These are phyloP conservation scores for Bauhinia variegata DNA, from an alignment of 306 rosid genomes.

Conservation along the genomic window DNA sequence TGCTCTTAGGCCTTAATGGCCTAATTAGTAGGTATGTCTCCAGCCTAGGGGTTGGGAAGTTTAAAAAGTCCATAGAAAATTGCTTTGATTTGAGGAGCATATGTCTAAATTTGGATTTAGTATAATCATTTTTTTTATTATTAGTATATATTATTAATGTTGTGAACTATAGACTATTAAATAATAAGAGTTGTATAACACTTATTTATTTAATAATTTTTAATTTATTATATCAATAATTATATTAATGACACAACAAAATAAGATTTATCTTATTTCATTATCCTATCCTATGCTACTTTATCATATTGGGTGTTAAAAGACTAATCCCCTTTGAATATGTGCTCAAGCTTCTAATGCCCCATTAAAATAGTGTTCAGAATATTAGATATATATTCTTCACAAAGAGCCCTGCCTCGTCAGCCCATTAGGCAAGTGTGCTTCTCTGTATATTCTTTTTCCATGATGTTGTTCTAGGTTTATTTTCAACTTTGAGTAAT, in stretches of 20 bases:
- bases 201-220: too few species aligned
- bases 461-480: conserved; percentile 15
- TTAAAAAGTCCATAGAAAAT: conserved; percentile 5
- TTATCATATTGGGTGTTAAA: conserved; percentile 38
- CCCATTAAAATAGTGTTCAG: conserved; percentile 27
- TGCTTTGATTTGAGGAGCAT: conserved; percentile 42
- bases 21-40: conserved; percentile 43
- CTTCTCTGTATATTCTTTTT: conserved; percentile 39
- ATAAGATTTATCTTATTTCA: too few species aligned
- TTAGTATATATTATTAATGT: too few species aligned
- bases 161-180: too few species aligned
- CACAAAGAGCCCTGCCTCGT: conserved; percentile 45
- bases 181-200: too few species aligned
- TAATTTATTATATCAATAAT: too few species aligned
- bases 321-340: conserved; percentile 55
- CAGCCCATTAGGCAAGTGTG: conserved; percentile 44
- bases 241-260: too few species aligned
- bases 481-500: conserved; percentile 22
- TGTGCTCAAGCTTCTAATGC: conserved; percentile 43
- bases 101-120: too few species aligned
- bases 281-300: conserved; percentile 35
- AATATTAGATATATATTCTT: too few species aligned
- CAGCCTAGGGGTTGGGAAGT: conserved; percentile 7
- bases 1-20: conserved; percentile 52
- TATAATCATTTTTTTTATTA: too few species aligned